phyloP scores from a whole-genome alignment of 176 grass and related monocot species.

The Saccharum officinarum region DNA sequence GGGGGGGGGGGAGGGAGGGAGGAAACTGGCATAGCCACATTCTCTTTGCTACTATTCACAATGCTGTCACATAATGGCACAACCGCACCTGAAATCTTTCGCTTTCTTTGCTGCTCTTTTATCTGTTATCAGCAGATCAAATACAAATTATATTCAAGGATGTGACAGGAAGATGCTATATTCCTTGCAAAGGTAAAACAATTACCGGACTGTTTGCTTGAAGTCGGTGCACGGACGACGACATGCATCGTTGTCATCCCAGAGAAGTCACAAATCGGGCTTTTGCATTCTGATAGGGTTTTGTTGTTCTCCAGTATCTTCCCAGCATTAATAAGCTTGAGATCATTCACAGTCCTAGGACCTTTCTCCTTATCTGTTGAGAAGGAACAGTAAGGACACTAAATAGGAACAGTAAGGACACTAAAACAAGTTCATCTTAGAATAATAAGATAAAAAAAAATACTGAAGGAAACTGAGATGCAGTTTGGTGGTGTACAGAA shows the following conservation, averaged over 20 bases:
- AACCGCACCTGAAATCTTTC: slow-evolving; percentile 57
- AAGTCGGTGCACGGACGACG: slow-evolving; percentile 45
- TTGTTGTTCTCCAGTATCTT: slow-evolving; percentile 74
- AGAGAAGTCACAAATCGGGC: slow-evolving; percentile 58
- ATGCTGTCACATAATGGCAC: slow-evolving; percentile 53
- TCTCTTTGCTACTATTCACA: slow-evolving; percentile 39
- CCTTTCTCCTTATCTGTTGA: slow-evolving; percentile 61
- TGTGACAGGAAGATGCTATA: not conserved
- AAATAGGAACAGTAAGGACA: too few species aligned
- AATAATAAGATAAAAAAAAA: slow-evolving; percentile 5
- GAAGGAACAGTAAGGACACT: not conserved
- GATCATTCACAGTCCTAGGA: slow-evolving; percentile 59
- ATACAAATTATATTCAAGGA: slow-evolving; percentile 1
- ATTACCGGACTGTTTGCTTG: slow-evolving; percentile 52
- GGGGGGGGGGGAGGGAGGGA: not conserved
- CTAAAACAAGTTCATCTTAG: not conserved
- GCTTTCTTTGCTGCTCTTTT: slow-evolving; percentile 47
- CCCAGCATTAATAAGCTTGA: slow-evolving; percentile 72
- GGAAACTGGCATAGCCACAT: slow-evolving; percentile 22
- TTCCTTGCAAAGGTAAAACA: not conserved
- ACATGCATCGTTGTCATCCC: slow-evolving; percentile 71
- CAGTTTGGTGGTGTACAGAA: not conserved
- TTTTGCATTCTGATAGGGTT: slow-evolving; percentile 69
- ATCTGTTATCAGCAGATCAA: slow-evolving; percentile 39
- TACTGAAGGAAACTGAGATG: not conserved